Conservation (phyloP, 169 alveolate genomes). For the Plasmodium gallinaceum region DNA sequence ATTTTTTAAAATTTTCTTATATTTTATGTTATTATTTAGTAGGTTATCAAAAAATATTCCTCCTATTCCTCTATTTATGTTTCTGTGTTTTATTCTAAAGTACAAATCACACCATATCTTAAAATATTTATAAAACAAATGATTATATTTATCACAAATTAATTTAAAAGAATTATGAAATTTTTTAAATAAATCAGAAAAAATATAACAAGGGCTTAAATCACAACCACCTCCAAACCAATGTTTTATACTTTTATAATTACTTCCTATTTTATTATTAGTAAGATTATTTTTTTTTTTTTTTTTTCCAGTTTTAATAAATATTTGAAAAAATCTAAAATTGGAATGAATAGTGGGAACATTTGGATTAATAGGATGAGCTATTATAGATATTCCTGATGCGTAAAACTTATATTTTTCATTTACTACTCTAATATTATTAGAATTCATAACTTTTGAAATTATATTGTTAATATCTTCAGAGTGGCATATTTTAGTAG, state of each 20-base stretch:
- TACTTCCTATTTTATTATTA: slow-evolving; percentile 29
- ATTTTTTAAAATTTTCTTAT: slow-evolving; percentile 5
- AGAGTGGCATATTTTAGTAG: slow-evolving; percentile 31
- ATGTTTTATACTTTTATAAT: slow-evolving; percentile 80
- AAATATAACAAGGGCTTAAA: slow-evolving; percentile 90
- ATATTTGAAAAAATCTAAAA: slow-evolving; percentile 86
- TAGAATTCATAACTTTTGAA: slow-evolving; percentile 60
- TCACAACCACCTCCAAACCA: slow-evolving; percentile 96
- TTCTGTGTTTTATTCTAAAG: slow-evolving; percentile 87
- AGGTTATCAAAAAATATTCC: slow-evolving; percentile 93
- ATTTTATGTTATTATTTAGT: slow-evolving; percentile 66
- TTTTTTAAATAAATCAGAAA: slow-evolving; percentile 85
- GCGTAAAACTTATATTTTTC: slow-evolving; percentile 84
- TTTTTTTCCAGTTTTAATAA: slow-evolving; percentile 75
- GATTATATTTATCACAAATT: slow-evolving; percentile 84
- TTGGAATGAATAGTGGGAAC: slow-evolving; percentile 91
- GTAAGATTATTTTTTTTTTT: slow-evolving; percentile 18
- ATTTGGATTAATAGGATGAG: slow-evolving; percentile 90
- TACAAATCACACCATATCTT: slow-evolving; percentile 91
- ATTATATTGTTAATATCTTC: slow-evolving; percentile 42
- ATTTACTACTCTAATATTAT: slow-evolving; percentile 51
- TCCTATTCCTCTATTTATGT: slow-evolving; percentile 91
- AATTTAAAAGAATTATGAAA: slow-evolving; percentile 87
- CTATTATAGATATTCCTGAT: slow-evolving; percentile 89
- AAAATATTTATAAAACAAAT: slow-evolving; percentile 83